Base-by-base conservation (phyloP, 1,284 basidiomycete genomes). In the Irpex sp. region DNA sequence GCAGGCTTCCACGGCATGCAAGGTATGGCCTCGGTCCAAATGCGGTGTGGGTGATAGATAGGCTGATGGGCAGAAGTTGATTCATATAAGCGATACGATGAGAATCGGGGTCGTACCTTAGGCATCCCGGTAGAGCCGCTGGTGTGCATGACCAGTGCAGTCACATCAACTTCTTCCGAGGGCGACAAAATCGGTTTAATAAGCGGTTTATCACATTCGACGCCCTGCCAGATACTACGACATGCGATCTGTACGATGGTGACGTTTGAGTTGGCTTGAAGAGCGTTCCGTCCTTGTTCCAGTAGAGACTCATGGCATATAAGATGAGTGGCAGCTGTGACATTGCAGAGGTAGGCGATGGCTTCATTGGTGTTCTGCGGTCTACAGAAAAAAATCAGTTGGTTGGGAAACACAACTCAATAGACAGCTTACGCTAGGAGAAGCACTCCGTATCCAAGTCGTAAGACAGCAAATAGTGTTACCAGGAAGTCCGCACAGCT, bases 61-160 rank as follows among this genome's bases (percentile, higher is more conserved):
- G 64, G 64, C 64, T 65, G 36, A 0, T 13, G n/a, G 15, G 21
- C 11, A 59, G 7, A 15, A 1, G 4, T 54, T 54, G 11, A 5
- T n/a, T 11, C n/a, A 21, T 15, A 17, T 60, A 8, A 38, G 40
- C 48, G 31, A 3, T 26, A 47, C 13, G 17, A 36, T 47, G 44
- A n/a, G 4, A 31, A 49, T 34, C 31, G 1, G 44, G 5, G n/a
- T 31, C 19, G 8, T 17, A 62, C 64, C 61, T 65, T 65, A 1
- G 64, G 64, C 60, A 62, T 62, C 5, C 64, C 64, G 15, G 64
- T 65, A 2, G 64, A 65, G 5, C 64, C 64, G 36, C 64, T 65
- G 31, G 64, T 65, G 15, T 65, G 64, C 64, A 65, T 65, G 6
- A 65, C 52, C 6, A 65, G 40, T 0, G 64, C 64, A 7, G 64